Evolutionary conservation across 768 basidiomycete species (phyloP).

Genomic region (Tricholoma furcatifolium): DNA sequence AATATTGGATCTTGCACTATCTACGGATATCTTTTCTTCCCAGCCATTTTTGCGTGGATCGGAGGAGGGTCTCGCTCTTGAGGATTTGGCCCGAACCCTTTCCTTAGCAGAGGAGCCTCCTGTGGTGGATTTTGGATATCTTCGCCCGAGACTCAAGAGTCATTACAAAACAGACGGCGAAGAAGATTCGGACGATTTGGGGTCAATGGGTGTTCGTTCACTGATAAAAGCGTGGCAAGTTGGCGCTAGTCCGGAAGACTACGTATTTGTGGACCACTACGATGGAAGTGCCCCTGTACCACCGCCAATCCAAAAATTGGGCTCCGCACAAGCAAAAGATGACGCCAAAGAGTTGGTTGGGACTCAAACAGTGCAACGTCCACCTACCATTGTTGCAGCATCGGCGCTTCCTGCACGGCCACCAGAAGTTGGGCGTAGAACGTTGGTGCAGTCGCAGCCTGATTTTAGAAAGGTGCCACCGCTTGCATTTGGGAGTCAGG

Average conservation of each 20-base stretch:
- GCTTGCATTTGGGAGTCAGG: constrained; percentile 14
- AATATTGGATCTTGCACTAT: constrained; percentile 60
- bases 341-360: background rate
- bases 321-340: background rate
- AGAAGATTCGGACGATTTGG: constrained; percentile 22
- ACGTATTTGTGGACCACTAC: constrained; percentile 58
- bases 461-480: constrained; percentile 5
- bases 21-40: constrained; percentile 54
- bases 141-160: constrained; percentile 47
- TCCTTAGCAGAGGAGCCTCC: constrained; percentile 57
- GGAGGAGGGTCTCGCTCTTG: constrained; percentile 35
- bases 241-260: constrained; percentile 49
- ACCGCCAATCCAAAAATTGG: background rate
- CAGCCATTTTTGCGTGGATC: constrained; percentile 32
- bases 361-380: constrained; percentile 22
- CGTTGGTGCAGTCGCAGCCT: constrained; percentile 16
- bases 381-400: constrained; percentile 40
- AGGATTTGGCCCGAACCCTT: constrained; percentile 59
- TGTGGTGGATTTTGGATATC: constrained; percentile 58
- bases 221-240: constrained; percentile 70
- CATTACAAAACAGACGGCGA: constrained; percentile 22
- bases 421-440: constrained; percentile 9
- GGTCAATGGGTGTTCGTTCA: constrained; percentile 56
- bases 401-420: constrained; percentile 20
- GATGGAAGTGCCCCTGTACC: constrained; percentile 25